Evolutionary conservation across 208 protist species (phyloP).

Genomic region (Lotmaria passim): DNA sequence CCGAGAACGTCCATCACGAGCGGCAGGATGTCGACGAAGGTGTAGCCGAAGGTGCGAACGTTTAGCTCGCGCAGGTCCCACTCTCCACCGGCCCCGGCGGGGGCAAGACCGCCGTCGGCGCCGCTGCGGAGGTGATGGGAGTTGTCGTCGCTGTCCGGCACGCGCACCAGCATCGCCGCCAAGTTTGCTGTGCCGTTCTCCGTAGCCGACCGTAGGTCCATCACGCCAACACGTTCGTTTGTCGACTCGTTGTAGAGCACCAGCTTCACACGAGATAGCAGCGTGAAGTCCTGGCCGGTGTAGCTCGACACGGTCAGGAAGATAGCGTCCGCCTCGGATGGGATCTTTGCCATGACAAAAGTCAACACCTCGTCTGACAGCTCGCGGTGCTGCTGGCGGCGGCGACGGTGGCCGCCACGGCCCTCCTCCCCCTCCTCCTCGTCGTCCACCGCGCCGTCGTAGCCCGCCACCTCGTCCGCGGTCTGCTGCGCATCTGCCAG

Average conservation of each 20-base stretch:
- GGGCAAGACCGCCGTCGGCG: neutral
- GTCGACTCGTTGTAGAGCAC: slow-evolving; percentile 74
- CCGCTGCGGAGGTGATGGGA: neutral
- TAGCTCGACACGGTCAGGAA: slow-evolving; percentile 84
- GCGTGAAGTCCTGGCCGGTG: slow-evolving; percentile 70
- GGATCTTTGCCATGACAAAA: slow-evolving; percentile 81
- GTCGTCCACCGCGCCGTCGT: slow-evolving; percentile 36
- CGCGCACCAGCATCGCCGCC: slow-evolving; percentile 65
- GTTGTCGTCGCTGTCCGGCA: slow-evolving; percentile 27
- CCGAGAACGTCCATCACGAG: slow-evolving; percentile 75
- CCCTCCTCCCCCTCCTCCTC: slow-evolving; percentile 17
- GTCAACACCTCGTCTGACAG: slow-evolving; percentile 78
- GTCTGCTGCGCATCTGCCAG: slow-evolving; percentile 59
- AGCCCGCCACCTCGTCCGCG: slow-evolving; percentile 38
- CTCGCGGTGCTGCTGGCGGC: slow-evolving; percentile 36
- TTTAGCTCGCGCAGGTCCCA: slow-evolving; percentile 87
- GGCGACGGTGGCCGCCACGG: slow-evolving; percentile 2
- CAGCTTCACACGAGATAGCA: slow-evolving; percentile 44
- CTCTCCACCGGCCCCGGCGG: slow-evolving; percentile 7
- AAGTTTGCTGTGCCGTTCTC: slow-evolving; percentile 73
- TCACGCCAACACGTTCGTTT: slow-evolving; percentile 57
- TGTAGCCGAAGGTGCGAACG: slow-evolving; percentile 76
- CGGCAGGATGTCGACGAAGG: slow-evolving; percentile 81
- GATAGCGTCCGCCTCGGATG: slow-evolving; percentile 63
- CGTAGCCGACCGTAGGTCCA: slow-evolving; percentile 62